Base-by-base conservation (phyloP, 106 monocot genomes). In the Platanthera guangdongensis region DNA sequence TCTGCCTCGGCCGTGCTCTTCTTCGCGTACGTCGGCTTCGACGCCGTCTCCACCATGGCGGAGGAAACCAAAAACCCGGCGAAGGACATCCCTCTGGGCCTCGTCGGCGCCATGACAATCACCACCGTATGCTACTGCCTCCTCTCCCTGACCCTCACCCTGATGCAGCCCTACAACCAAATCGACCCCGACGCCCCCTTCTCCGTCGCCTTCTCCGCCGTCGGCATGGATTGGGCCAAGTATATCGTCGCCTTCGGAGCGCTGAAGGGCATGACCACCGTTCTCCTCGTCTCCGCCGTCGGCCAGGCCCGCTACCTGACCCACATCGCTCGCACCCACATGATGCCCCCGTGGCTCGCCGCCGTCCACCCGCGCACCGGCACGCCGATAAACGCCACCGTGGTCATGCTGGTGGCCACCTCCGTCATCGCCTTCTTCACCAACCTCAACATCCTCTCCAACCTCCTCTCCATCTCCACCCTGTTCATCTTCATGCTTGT, bases 51-150 rank as follows among this genome's bases (percentile, higher is more conserved):
- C 47, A 94, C 90, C 11, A 88, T 95, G 94, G 94, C 94, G 12
- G 94, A 95, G 82, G 94, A 95, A 81, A 95, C 94, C 49, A 89
- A 79, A 84, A 86, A 95, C 47, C 94, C 94, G 18, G 76, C 81
- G 3, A 76, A 22, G 45, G 91, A 77, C 49, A 67, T 77, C 12
- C 77, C 77, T 14, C 47, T 77, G 8, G 77, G 77, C 67, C 77
- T 77, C 77, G 77, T 77, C 68, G 77, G 77, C 16, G 48, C 77
- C 14, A 77, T 77, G 77, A 16, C 68, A 19, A 68, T 77, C 77
- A 77, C 77, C 50, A 77, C 77, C 5, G 13, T 50, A 30, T 64
- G 67, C 65, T 77, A 77, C 68, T 77, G 77, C 77, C 3, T 77
- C 3, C 77, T 77, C 10, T 28, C 77, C 9, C 28, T 77, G 50